Percentiles rank a stretch among this genome's conserved stretches.
phyloP scores from a whole-genome alignment of 345 rosid genomes.

The Linum tenue region DNA sequence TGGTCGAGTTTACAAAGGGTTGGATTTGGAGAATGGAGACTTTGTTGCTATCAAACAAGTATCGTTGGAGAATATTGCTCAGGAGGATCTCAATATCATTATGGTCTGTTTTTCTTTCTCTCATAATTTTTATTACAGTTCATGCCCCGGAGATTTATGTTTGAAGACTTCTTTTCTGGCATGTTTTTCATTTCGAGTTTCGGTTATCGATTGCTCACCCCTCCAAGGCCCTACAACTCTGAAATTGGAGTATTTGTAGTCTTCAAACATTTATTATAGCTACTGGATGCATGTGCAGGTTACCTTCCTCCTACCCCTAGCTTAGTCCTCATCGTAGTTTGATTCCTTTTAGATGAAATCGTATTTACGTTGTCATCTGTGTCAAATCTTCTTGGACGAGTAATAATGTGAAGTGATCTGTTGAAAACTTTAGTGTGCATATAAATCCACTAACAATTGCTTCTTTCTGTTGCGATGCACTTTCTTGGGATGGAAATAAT shows the following conservation, averaged over 20 bases:
- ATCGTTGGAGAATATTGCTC: slow-evolving; percentile 92
- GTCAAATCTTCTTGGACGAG: neutral
- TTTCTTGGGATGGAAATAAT: slow-evolving; percentile 21
- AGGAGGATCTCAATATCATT: slow-evolving; percentile 94
- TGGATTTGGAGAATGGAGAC: slow-evolving; percentile 99
- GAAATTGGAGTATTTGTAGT: neutral
- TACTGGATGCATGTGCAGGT: too few species aligned
- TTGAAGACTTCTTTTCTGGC: neutral
- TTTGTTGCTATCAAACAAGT: slow-evolving; percentile 98
- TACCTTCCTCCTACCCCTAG: neutral
- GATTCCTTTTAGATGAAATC: neutral
- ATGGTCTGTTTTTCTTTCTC: slow-evolving; percentile 46
- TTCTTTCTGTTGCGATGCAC: slow-evolving; percentile 20
- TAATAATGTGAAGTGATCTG: neutral
- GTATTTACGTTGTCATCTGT: neutral
- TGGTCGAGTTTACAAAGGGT: slow-evolving; percentile 94
- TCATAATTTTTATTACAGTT: neutral
- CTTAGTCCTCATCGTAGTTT: neutral
- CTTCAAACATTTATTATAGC: too few species aligned
- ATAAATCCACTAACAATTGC: slow-evolving; percentile 23
- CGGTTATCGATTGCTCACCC: neutral
- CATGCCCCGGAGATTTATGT: neutral
- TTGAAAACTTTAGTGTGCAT: neutral
- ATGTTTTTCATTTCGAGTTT: too few species aligned
- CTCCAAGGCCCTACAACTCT: neutral